Conservation (phyloP, 176 grass and related monocot genomes). For the Oryza longistaminata region DNA sequence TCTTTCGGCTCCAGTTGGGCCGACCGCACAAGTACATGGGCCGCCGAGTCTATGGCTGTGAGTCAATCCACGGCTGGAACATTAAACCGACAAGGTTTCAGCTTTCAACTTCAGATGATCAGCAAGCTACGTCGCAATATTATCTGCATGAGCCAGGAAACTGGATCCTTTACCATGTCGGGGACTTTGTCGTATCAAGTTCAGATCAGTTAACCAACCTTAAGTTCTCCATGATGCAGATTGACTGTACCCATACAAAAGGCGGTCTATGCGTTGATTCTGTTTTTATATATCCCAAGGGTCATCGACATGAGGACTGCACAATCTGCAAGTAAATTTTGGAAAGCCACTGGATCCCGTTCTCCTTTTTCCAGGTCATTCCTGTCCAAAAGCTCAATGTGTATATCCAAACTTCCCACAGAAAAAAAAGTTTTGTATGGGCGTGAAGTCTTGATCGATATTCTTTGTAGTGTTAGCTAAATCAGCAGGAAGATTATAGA, state of each 20-base stretch:
- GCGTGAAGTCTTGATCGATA: background rate
- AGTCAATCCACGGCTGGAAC: slow-evolving; percentile 74
- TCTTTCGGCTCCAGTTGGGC: slow-evolving; percentile 72
- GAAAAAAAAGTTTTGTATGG: background rate
- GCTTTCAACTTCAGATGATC: slow-evolving; percentile 66
- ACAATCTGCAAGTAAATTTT: slow-evolving; percentile 43
- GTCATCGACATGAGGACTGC: slow-evolving; percentile 31
- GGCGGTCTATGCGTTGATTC: slow-evolving; percentile 77
- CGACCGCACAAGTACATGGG: slow-evolving; percentile 49
- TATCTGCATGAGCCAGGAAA: slow-evolving; percentile 46
- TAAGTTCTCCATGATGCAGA: slow-evolving; percentile 85
- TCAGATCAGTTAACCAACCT: slow-evolving; percentile 52
- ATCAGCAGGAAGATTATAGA: background rate
- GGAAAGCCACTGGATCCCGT: background rate
- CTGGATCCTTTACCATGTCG: slow-evolving; percentile 73
- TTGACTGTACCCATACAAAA: slow-evolving; percentile 89
- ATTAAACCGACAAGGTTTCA: slow-evolving; percentile 72
- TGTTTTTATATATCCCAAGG: slow-evolving; percentile 63
- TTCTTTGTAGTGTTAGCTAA: slow-evolving; percentile 22
- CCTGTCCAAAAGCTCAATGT: slow-evolving; percentile 12
- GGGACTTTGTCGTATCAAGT: slow-evolving; percentile 55
- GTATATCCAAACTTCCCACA: slow-evolving; percentile 19
- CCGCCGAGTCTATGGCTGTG: slow-evolving; percentile 41
- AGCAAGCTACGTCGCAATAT: slow-evolving; percentile 46
- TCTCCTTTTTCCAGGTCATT: background rate